A percentile compares a stretch with the other conserved stretches of the same genome.
Evolutionary conservation across 345 rosid species (phyloP).

Genomic region (Melaleuca quinquenervia): DNA sequence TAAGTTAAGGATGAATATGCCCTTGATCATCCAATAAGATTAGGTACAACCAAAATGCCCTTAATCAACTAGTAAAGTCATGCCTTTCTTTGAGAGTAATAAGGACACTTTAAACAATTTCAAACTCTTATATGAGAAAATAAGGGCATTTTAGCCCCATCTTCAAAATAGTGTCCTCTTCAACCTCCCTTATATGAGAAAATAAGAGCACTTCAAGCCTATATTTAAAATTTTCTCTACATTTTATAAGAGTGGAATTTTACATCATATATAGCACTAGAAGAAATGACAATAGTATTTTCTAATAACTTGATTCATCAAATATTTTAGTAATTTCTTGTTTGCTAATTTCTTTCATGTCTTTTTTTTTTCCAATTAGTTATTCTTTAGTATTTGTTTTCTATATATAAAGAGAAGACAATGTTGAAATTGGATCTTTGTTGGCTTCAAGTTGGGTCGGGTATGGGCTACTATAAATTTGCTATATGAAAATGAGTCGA

Average conservation of each 20-base stretch:
- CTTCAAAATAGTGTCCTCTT: too few relatives aligned
- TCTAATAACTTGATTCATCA: background rate
- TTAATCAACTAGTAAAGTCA: too few relatives aligned
- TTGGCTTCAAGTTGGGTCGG: background rate
- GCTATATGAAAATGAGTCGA: background rate
- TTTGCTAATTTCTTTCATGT: background rate
- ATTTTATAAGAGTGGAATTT: background rate
- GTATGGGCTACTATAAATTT: accelerated
- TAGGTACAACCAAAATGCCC: too few relatives aligned
- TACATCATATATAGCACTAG: background rate
- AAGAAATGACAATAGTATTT: background rate
- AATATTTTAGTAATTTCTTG: background rate
- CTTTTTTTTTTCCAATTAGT: background rate
- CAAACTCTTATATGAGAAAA: too few relatives aligned
- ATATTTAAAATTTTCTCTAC: too few relatives aligned
- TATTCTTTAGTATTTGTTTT: background rate
- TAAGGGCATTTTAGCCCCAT: too few relatives aligned
- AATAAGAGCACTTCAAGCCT: too few relatives aligned
- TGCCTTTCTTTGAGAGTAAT: too few relatives aligned
- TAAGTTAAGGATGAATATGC: too few relatives aligned
- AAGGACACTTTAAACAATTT: too few relatives aligned
- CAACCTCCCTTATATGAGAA: too few relatives aligned
- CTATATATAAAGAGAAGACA: background rate
- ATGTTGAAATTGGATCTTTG: background rate
- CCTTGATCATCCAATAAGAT: too few relatives aligned